Evolutionary conservation across 768 basidiomycete species (phyloP), one percentile per base, ranked within the genome.

Genomic region (Hirschioporus abietinus): DNA sequence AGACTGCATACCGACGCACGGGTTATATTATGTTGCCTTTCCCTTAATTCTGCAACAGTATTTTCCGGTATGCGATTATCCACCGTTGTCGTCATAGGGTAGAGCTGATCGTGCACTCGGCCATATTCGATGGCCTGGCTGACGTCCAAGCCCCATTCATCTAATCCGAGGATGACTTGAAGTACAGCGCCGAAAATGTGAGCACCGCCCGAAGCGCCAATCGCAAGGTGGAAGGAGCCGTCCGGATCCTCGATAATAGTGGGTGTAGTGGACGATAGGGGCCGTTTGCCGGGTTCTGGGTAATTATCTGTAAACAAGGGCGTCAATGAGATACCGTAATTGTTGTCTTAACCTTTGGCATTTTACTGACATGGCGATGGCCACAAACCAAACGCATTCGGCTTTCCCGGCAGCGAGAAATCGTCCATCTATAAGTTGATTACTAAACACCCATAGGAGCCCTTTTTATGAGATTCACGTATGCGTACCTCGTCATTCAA

Each of bases 161-260:
- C 76, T 9, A 92, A 74, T 72, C 92, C 91, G 23, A 96, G 73
- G 8, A 98, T 74, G 26, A 88, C 85, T 75, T 98, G 95, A 63
- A 93, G 85, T 10, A 96, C 75, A 0, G 93, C 78, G 0, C 86
- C 81, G 74, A 96, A 92, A 65, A 99, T 98, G 27, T 89, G 83
- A 3, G 90, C 87, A 27, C 96, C 96, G 8, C 96, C 96, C 0
- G 94, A 88, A 17, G 89, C 96, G 60, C 96, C 96, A 52, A 94
- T 72, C 1, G 88, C 86, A 17, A 89, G 77, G 72, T 86, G 88
- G 68, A 96, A 85, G 0, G 88, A 83, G 7, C 92, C 93, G 69
- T 95, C 84, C 0, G 77, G 74, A 68, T 92, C 71, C 72, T 97
- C 93, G 10, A 98, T 74, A 68, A 99, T 94, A 0, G 87, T 86